Evolutionary conservation across 2,329 filamentous ascomycete genomes (phyloP), one percentile per base, ranked within the genome.

Genomic region (Sclerotinia nivalis): DNA sequence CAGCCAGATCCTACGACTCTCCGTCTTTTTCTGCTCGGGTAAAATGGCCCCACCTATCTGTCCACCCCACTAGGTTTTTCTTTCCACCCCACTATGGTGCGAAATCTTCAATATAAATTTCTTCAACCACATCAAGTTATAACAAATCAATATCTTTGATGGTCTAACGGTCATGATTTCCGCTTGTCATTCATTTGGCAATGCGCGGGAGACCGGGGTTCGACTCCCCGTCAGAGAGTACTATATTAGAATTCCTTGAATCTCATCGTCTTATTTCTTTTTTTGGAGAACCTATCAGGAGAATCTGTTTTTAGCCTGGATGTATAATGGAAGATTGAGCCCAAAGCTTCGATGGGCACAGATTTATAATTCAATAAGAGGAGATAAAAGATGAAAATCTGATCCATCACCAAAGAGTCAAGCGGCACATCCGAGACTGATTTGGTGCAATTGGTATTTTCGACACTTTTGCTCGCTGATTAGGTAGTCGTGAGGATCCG

Each of bases 111-210:
- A 40, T 40, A 40, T 12, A 13, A 0, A 0, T 0, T 0, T 0
- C 13, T 6, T 25, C 45, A 64, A 37, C 60, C 18, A 37, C 13
- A 4, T 0, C 3, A 0, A 10, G 13, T 4, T 10, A 40, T 13
- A 34, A 50, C 37, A 40, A 40, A 40, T 13, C 8, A 20, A 18
- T 34, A n/a, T 69, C 67, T 69, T 65, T 69, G 74, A 78, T 78
- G 76, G 76, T 78, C 77, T 78, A 78, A 77, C 73, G 76, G 77
- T 78, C 72, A 78, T 78, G 77, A 78, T 78, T 78, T 78, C 77
- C 76, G 77, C 77, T 78, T 78, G 77, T 78, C 77, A 78, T 71
- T 40, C 47, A 40, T 25, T 15, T 22, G 61, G 5, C 15, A 40
- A 40, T 4, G 47, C 74, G 72, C 73, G 73, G 73, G 73, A 74